These are phyloP conservation scores for Kluyveromyces nonfermentans DNA, from an alignment of 805 yeast genomes.

Conservation along the genomic window DNA sequence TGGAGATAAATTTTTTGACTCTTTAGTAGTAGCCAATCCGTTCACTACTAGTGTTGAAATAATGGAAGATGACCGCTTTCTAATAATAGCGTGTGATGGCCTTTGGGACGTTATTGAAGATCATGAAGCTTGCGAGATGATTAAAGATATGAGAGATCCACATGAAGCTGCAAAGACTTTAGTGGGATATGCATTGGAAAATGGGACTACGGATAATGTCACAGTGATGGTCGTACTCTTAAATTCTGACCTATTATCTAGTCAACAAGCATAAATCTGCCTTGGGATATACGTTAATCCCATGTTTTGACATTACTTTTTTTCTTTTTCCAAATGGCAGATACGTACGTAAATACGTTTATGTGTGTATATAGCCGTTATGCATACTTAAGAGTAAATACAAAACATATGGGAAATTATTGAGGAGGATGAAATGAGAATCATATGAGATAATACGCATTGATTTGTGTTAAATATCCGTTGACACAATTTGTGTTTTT, in stretches of 20 bases:
- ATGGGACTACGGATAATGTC: slow-evolving; percentile 80
- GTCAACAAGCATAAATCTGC: neutral
- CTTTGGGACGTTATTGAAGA: slow-evolving; percentile 92
- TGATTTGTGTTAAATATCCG: no score
- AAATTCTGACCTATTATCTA: slow-evolving; percentile 4
- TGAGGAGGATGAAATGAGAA: no score
- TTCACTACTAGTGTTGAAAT: slow-evolving; percentile 84
- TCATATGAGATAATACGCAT: no score
- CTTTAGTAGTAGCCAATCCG: slow-evolving; percentile 80
- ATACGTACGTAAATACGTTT: neutral
- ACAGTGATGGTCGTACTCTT: slow-evolving; percentile 78
- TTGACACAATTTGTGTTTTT: neutral
- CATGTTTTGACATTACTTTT: slow-evolving; percentile 3
- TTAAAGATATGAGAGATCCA: slow-evolving; percentile 47
- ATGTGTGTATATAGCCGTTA: no score
- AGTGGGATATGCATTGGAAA: slow-evolving; percentile 64
- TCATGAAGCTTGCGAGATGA: slow-evolving; percentile 69
- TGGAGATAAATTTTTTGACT: slow-evolving; percentile 91
- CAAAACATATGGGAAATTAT: no score
- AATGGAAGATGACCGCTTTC: slow-evolving; percentile 52
- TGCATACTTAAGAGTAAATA: no score
- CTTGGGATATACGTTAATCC: neutral
- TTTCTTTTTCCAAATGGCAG: neutral
- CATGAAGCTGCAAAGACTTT: slow-evolving; percentile 56
- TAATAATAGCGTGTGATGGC: slow-evolving; percentile 93